Base-by-base conservation (phyloP, 345 rosid species). In the Combretum micranthum region DNA sequence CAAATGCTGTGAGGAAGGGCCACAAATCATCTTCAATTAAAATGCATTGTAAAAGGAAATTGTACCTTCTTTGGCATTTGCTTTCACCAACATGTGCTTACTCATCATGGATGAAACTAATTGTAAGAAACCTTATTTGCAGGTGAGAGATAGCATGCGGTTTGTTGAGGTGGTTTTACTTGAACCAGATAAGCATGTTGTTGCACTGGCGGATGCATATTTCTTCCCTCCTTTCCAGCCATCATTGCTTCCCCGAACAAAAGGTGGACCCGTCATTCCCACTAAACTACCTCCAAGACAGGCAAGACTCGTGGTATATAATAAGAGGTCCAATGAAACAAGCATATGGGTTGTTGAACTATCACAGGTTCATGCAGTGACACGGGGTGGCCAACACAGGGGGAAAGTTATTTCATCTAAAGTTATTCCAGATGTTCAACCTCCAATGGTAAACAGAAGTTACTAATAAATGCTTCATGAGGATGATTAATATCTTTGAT, bases 221-320 rank as follows among this genome's bases (percentile, higher is more conserved):
- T 86, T 86, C 75, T 86, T 86, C 68, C 90, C 94, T 51, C 94
- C 94, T 54, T 86, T 83, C 72, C 94, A 83, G 71, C 87, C 94
- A 44, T 86, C 94, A 13, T 66, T 86, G 65, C 80, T 86, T 69
- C 87, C 79, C 16, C 81, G 82, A 72, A 73, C 80, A 44, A 86
- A 79, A 73, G 83, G 83, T 25, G 87, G 87, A 15, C 85, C 94
- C 25, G 11, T 81, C 9, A 83, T 86, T 57, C 87, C 90, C 49
- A 72, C 70, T 56, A 86, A 83, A 69, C 80, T 86, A 62, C 94
- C 90, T 75, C 81, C 86, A 2, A 75, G 94, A 62, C 73, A 75
- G 56, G 94, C 87, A 18, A 83, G 85, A 66, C 87, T 86, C 52
- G 67, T 81, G 67, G 90, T 86, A 47, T 86, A 83, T 77, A 83